Percentiles rank a stretch among this genome's conserved stretches.
Evolutionary conservation across 1,284 basidiomycete species (phyloP).

Genomic region (Meripilus lineatus): DNA sequence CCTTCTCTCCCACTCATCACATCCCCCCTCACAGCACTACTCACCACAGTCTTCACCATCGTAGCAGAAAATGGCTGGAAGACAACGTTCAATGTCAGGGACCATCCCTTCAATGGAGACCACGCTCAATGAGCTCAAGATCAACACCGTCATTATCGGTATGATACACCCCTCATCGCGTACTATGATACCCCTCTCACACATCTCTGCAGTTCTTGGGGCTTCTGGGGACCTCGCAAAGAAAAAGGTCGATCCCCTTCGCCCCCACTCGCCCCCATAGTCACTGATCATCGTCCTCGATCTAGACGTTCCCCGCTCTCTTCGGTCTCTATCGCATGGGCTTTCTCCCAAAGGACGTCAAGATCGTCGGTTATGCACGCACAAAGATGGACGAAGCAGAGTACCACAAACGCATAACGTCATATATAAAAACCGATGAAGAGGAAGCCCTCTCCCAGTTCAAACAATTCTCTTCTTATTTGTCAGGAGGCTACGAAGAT

Average conservation of each 20-base stretch:
- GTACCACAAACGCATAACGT: constrained; percentile 79
- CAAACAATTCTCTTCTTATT: constrained; percentile 74
- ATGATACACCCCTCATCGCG: constrained; percentile 21
- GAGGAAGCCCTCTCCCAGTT: constrained; percentile 71
- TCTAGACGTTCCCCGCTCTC: constrained; percentile 88
- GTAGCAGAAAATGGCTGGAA: constrained; percentile 17
- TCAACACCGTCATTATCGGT: constrained; percentile 89
- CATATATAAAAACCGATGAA: constrained; percentile 80
- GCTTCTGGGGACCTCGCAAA: constrained; percentile 98
- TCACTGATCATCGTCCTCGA: background rate
- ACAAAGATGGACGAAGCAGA: constrained; percentile 90
- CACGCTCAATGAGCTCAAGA: constrained; percentile 65
- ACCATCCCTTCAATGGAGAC: constrained; percentile 87
- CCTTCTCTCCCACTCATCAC: too few species aligned
- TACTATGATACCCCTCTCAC: constrained; percentile 12
- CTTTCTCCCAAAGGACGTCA: constrained; percentile 77
- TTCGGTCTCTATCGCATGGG: constrained; percentile 82
- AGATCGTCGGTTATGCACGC: constrained; percentile 92
- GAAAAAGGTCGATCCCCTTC: constrained; percentile 78
- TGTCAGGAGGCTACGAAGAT: constrained; percentile 87
- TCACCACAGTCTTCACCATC: constrained; percentile 10
- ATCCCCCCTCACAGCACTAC: constrained; percentile 9
- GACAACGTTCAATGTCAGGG: constrained; percentile 57
- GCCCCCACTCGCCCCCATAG: background rate
- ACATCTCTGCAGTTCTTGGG: constrained; percentile 69